phyloP scores from a whole-genome alignment of 352 stramenopile genomes.

The Phytophthora brassicae region DNA sequence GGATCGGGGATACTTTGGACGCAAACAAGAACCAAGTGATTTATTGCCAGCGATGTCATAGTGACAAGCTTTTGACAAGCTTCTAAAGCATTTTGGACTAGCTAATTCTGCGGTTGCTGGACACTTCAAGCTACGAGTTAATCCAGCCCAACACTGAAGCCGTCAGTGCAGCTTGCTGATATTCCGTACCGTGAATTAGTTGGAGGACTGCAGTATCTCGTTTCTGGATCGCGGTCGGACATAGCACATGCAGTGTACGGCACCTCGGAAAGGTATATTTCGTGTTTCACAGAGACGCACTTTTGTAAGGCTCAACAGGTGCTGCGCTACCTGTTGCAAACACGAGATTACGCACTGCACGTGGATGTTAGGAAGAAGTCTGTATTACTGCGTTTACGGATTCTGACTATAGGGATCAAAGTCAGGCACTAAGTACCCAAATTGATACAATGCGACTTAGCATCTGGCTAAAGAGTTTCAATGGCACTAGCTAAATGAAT shows the following conservation, averaged over 20 bases:
- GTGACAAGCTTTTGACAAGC: slow-evolving; percentile 2
- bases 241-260: slow-evolving; percentile 17
- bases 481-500: too few relatives aligned
- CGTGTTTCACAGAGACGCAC: neutral
- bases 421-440: too few relatives aligned
- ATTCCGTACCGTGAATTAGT: slow-evolving; percentile 4
- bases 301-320: neutral
- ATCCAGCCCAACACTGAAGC: neutral
- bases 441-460: too few relatives aligned
- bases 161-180: neutral
- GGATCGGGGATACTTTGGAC: neutral
- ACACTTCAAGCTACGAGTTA: neutral
- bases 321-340: neutral
- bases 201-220: slow-evolving; percentile 2
- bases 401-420: slow-evolving; percentile 25
- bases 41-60: slow-evolving; percentile 5
- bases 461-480: slow-evolving; percentile 33
- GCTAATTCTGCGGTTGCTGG: neutral
- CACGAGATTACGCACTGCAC: neutral
- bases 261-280: slow-evolving; percentile 7
- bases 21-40: neutral
- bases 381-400: neutral
- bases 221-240: slow-evolving; percentile 14
- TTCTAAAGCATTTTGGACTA: neutral
- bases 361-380: neutral